Evolutionary conservation across 495 filamentous ascomycete species (phyloP), one percentile per base, ranked within the genome.

Genomic region (Cetradonia linearis): DNA sequence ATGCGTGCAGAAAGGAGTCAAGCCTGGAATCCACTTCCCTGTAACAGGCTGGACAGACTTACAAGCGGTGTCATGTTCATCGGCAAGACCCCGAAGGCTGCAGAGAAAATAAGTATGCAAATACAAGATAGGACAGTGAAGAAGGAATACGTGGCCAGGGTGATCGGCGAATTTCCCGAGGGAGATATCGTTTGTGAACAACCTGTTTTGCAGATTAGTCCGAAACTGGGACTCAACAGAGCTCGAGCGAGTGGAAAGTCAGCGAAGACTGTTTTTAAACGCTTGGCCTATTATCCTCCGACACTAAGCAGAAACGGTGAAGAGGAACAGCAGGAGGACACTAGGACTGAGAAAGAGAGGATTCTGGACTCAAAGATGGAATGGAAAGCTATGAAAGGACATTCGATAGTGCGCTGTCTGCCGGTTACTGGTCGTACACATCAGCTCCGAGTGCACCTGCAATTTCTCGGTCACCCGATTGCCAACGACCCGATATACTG

Each of bases 31-130:
- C 88, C 92, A 0, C 75, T 91, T 49, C 86, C 94, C 1, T 96
- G 91, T 74, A 95, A 98, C 67, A 79, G 93, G 38, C 82, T 98
- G n/a, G 93, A 98, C 68, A 77, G 93, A 48, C 72, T 98, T 60
- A 98, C 93, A 0, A 94, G 89, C 53, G 93, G 93, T 28, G 83
- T 98, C 62, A 98, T 98, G 93, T 98, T 98, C 72, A 85, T 97
- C 58, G 92, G 86, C 13, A 97, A 97, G 69, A 76, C 85, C 52
- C 73, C 83, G 48, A 82, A 85, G 68, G 88, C 87, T 0, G 91
- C 93, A 2, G 91, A 93, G 48, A 73, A 77, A 46, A 79, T 98
- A 63, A 80, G 83, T 53, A 67, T 70, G 23, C 83, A 94, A 68
- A 84, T 98, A 25, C 79, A 79, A 59, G 78, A 76, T 3, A 79